Conservation (phyloP, 2,329 filamentous ascomycete genomes). For the Fusarium fujikuroi region DNA sequence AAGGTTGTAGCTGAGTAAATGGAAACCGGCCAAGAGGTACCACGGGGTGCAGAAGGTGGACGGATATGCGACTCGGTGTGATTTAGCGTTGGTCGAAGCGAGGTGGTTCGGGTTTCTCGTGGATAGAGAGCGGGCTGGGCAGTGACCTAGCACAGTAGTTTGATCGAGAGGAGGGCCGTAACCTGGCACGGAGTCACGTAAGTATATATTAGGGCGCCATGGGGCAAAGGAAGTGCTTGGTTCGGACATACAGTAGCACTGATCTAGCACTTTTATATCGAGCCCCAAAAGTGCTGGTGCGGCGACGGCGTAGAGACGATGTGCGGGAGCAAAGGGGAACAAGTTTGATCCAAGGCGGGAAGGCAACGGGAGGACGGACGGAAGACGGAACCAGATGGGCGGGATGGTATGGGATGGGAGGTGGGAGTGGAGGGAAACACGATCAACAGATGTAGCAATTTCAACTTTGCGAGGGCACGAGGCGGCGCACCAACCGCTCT, state of each 20-base stretch:
- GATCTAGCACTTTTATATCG: conserved; percentile 17
- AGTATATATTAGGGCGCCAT: conserved; percentile 30
- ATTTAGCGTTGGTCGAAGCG: conserved; percentile 37
- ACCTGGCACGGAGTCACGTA: conserved; percentile 33
- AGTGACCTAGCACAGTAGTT: conserved; percentile 31
- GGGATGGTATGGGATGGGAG: conserved; percentile 32
- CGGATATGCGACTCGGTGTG: conserved; percentile 36
- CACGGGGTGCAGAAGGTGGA: conserved; percentile 26
- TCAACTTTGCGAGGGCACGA: conserved; percentile 38
- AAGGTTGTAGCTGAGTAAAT: conserved; percentile 25
- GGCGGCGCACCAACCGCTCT: conserved; percentile 36
- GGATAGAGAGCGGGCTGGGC: conserved; percentile 25
- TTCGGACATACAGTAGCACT: conserved; percentile 17
- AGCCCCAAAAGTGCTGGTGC: conserved; percentile 31
- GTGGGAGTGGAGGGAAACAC: conserved; percentile 37
- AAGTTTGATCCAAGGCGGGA: conserved; percentile 39
- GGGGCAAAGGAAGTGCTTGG: not conserved
- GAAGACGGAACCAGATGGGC: conserved; percentile 42
- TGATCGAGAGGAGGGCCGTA: conserved; percentile 30
- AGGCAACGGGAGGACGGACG: conserved; percentile 39
- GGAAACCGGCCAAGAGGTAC: conserved; percentile 23
- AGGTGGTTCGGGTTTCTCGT: conserved; percentile 31
- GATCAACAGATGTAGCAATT: conserved; percentile 37
- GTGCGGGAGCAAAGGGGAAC: conserved; percentile 42
- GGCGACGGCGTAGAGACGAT: conserved; percentile 40